These are phyloP conservation scores for Penicillium parvum DNA, from an alignment of 495 filamentous ascomycete genomes.

Conservation along the genomic window DNA sequence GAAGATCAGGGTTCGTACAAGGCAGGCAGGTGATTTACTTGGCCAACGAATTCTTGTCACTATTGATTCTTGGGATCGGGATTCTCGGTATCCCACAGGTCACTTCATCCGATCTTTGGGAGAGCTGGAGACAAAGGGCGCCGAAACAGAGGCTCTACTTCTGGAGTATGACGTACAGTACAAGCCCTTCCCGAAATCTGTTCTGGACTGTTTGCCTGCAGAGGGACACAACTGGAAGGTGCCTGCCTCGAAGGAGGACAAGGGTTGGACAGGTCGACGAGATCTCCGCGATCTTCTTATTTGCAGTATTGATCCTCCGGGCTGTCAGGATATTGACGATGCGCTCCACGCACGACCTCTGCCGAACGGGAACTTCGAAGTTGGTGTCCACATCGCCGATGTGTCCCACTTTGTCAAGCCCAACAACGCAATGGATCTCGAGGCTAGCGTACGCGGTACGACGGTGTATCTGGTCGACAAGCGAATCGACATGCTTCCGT, in stretches of 20 bases:
- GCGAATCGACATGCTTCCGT: slow-evolving; percentile 97
- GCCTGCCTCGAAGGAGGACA: slow-evolving; percentile 66
- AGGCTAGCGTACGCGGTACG: slow-evolving; percentile 88
- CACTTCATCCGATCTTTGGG: slow-evolving; percentile 93
- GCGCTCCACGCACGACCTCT: slow-evolving; percentile 81
- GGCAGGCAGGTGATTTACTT: slow-evolving; percentile 80
- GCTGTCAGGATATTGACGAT: slow-evolving; percentile 98
- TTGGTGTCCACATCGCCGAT: slow-evolving; percentile 98
- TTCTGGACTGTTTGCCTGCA: slow-evolving; percentile 83
- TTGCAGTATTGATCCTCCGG: slow-evolving; percentile 95
- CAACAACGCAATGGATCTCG: slow-evolving; percentile 92
- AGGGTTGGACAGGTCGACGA: slow-evolving; percentile 76
- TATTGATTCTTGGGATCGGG: slow-evolving; percentile 91
- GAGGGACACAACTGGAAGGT: slow-evolving; percentile 96
- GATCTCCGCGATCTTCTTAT: slow-evolving; percentile 84
- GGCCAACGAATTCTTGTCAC: slow-evolving; percentile 93
- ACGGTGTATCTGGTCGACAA: slow-evolving; percentile 98
- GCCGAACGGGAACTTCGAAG: slow-evolving; percentile 91
- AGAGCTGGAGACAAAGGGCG: slow-evolving; percentile 89
- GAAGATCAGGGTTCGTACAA: slow-evolving; percentile 87
- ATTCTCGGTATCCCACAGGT: slow-evolving; percentile 85
- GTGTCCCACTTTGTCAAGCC: slow-evolving; percentile 98
- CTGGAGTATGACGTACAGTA: slow-evolving; percentile 98
- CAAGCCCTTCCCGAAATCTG: slow-evolving; percentile 90
- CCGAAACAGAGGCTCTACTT: slow-evolving; percentile 91